Conservation (phyloP, 1,284 basidiomycete genomes). For the Taiwanofungus camphoratus region DNA sequence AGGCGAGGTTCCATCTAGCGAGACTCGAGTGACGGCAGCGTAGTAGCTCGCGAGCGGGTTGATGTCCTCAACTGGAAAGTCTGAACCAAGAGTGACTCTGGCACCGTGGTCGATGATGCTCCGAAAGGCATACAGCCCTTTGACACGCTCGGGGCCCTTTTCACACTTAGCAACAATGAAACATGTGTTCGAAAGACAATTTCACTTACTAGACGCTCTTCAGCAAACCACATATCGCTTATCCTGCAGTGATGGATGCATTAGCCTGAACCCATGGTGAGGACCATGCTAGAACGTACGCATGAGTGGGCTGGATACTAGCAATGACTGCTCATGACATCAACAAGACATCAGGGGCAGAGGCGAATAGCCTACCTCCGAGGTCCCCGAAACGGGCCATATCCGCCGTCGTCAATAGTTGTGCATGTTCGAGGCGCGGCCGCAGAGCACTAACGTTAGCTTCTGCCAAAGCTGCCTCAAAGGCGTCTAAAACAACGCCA, state of each 20-base stretch:
- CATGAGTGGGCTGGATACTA: conserved; percentile 88
- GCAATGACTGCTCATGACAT: conserved; percentile 49
- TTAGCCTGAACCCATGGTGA: not conserved
- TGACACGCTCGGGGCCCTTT: conserved; percentile 80
- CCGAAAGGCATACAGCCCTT: conserved; percentile 84
- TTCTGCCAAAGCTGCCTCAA: conserved; percentile 60
- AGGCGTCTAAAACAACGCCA: conserved; percentile 75
- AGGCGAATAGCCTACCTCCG: conserved; percentile 47
- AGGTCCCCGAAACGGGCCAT: conserved; percentile 70
- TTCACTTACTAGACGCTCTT: conserved; percentile 66
- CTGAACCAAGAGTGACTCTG: conserved; percentile 73
- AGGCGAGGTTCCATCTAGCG: conserved; percentile 69
- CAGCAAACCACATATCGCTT: conserved; percentile 88
- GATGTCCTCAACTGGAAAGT: conserved; percentile 84
- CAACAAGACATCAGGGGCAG: conserved; percentile 1
- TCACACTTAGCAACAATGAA: too few species aligned
- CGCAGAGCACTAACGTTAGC: conserved; percentile 59
- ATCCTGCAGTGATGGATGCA: conserved; percentile 38
- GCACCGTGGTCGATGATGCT: conserved; percentile 59
- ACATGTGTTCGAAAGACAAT: too few species aligned
- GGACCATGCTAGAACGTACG: conserved; percentile 38
- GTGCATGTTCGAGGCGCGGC: conserved; percentile 86
- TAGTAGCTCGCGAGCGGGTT: conserved; percentile 80
- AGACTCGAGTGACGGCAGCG: conserved; percentile 77
- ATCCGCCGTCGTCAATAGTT: conserved; percentile 72